A percentile compares a stretch with the other conserved stretches of the same genome.
phyloP scores from a whole-genome alignment of 2,329 filamentous ascomycete genomes.

The Fusarium sambucinum region DNA sequence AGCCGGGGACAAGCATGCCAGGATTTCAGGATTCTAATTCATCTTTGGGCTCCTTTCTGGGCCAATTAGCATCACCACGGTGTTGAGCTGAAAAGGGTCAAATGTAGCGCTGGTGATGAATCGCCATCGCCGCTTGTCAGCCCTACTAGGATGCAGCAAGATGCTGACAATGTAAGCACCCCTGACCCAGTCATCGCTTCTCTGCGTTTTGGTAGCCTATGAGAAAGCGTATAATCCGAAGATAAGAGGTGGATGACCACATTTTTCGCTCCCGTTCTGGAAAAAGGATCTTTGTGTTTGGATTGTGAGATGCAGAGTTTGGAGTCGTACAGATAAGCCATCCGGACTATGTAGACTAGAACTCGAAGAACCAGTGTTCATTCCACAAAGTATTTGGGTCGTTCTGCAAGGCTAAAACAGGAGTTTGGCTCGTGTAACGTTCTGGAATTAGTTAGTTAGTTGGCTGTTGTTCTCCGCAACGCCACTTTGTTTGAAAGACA shows the following conservation, averaged over 20 bases:
- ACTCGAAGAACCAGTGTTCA: background rate
- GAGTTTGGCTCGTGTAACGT: background rate
- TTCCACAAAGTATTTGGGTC: background rate
- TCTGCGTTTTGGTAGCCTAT: background rate
- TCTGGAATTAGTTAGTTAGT: background rate
- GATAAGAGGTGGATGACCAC: background rate
- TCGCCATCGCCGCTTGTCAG: constrained; percentile 7
- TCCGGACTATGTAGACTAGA: background rate
- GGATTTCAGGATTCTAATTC: too few species aligned
- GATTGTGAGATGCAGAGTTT: background rate
- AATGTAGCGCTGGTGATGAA: background rate
- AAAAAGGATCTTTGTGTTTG: background rate
- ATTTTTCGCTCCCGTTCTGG: background rate
- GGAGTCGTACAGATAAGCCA: background rate
- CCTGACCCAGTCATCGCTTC: background rate
- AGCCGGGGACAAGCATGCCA: background rate
- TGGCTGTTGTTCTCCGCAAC: background rate
- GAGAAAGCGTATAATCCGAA: background rate
- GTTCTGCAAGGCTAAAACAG: background rate
- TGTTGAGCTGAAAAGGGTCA: background rate
- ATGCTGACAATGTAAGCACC: constrained; percentile 1
- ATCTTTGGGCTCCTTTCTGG: background rate
- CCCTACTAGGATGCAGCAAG: constrained; percentile 1
- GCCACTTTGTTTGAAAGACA: background rate
- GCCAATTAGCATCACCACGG: background rate